phyloP scores from a whole-genome alignment of 2,329 filamentous ascomycete genomes.

The Talaromyces sp. region DNA sequence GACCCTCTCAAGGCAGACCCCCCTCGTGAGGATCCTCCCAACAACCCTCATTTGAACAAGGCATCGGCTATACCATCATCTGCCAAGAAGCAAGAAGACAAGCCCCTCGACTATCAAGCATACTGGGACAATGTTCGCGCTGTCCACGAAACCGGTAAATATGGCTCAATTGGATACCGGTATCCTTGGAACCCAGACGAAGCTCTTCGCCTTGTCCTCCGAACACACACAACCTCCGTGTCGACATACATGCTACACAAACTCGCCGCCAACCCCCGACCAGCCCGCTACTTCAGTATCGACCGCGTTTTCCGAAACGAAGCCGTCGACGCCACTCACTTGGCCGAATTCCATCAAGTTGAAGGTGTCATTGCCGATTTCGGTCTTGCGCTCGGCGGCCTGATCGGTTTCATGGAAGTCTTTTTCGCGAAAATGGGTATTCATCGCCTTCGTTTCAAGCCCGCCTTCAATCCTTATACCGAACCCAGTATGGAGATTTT shows the following conservation, averaged over 20 bases:
- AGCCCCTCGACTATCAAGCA: constrained; percentile 65
- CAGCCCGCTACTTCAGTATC: constrained; percentile 96
- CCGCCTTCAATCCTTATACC: constrained; percentile 92
- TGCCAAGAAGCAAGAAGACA: constrained; percentile 48
- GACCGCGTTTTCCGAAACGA: constrained; percentile 98
- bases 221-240: constrained; percentile 93
- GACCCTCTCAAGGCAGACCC: constrained; percentile 74
- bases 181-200: constrained; percentile 92
- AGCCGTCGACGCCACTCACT: constrained; percentile 91
- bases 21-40: constrained; percentile 55
- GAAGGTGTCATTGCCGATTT: constrained; percentile 99
- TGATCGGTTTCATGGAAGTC: constrained; percentile 91
- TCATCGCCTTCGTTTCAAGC: constrained; percentile 84
- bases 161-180: constrained; percentile 91
- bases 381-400: constrained; percentile 80
- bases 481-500: constrained; percentile 99
- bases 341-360: constrained; percentile 97
- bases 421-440: constrained; percentile 98
- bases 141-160: constrained; percentile 88
- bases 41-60: constrained; percentile 36
- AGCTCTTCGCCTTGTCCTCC: constrained; percentile 78
- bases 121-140: constrained; percentile 86
- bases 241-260: constrained; percentile 89
- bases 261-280: constrained; percentile 75
- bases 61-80: constrained; percentile 40